A percentile compares a stretch with the other conserved stretches of the same genome.
Conservation (phyloP, 2,329 filamentous ascomycete genomes). For the Microdochium nivale region DNA sequence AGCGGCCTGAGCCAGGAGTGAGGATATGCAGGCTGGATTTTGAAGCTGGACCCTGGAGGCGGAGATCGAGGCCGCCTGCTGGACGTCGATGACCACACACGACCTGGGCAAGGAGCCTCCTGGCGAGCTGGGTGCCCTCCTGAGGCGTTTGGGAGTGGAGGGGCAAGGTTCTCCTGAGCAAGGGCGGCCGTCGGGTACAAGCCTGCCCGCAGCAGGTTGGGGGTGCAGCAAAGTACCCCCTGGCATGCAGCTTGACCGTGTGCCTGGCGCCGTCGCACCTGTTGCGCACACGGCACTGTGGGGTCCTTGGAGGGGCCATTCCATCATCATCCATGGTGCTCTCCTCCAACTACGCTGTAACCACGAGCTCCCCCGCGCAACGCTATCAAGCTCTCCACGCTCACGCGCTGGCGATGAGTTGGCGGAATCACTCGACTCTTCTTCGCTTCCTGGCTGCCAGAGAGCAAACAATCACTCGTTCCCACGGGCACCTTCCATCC, state of each 20-base stretch:
- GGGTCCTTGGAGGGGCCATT: constrained; percentile 10
- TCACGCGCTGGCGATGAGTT: background rate
- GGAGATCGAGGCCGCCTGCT: background rate
- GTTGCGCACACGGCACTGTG: constrained; percentile 11
- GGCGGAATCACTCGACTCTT: background rate
- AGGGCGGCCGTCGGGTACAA: too few species aligned
- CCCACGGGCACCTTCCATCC: too few species aligned
- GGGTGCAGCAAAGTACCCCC: too few species aligned
- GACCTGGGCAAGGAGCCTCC: too few species aligned
- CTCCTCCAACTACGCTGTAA: too few species aligned
- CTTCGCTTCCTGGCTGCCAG: too few species aligned
- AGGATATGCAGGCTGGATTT: background rate
- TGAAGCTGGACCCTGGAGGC: background rate
- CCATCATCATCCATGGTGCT: constrained; percentile 14
- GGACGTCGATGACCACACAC: background rate
- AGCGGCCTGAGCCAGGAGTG: background rate
- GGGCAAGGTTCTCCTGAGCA: background rate
- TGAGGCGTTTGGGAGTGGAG: background rate
- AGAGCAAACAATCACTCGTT: too few species aligned
- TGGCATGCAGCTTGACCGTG: too few species aligned
- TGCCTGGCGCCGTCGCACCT: background rate
- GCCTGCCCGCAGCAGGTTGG: too few species aligned
- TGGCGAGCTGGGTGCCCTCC: background rate
- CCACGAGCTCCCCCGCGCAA: background rate
- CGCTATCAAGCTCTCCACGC: background rate